Evolutionary conservation across 148 eudicot species (phyloP).

Genomic region (Cornus suecica): DNA sequence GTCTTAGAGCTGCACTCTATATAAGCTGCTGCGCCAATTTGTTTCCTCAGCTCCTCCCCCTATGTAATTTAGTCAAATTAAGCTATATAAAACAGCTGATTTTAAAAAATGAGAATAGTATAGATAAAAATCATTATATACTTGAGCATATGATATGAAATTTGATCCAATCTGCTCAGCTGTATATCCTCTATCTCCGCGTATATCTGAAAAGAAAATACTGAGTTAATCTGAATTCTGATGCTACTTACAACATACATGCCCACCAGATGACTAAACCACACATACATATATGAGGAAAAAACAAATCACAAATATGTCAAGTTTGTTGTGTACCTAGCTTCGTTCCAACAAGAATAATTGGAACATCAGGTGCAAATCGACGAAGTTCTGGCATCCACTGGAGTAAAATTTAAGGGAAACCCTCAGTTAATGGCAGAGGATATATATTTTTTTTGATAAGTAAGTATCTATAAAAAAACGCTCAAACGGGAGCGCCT

Average conservation of each 20-base stretch:
- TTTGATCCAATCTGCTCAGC: constrained; percentile 73
- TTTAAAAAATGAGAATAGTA: background rate
- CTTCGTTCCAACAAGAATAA: constrained; percentile 97
- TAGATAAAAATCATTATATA: constrained; percentile 18
- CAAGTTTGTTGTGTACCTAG: constrained; percentile 46
- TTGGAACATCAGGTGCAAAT: constrained; percentile 92
- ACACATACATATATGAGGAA: background rate
- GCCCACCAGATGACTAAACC: background rate
- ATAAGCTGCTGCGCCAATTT: constrained; percentile 95
- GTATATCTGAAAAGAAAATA: constrained; percentile 55
- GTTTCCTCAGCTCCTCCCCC: constrained; percentile 98
- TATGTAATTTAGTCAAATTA: constrained; percentile 14
- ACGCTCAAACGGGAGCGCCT: too few relatives aligned
- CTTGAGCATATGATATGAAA: constrained; percentile 78
- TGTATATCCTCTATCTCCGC: constrained; percentile 71
- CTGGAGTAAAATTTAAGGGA: constrained; percentile 34
- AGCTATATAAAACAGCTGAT: background rate
- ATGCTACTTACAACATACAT: background rate
- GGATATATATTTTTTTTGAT: too few relatives aligned
- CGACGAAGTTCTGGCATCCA: constrained; percentile 99
- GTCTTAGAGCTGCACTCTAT: constrained; percentile 98
- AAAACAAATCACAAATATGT: constrained; percentile 5
- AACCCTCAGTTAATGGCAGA: background rate
- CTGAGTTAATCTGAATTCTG: background rate
- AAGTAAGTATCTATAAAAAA: too few relatives aligned